Evolutionary conservation across 1,139 yeast genomes (phyloP).

Genomic region (Pichia inconspicua): DNA sequence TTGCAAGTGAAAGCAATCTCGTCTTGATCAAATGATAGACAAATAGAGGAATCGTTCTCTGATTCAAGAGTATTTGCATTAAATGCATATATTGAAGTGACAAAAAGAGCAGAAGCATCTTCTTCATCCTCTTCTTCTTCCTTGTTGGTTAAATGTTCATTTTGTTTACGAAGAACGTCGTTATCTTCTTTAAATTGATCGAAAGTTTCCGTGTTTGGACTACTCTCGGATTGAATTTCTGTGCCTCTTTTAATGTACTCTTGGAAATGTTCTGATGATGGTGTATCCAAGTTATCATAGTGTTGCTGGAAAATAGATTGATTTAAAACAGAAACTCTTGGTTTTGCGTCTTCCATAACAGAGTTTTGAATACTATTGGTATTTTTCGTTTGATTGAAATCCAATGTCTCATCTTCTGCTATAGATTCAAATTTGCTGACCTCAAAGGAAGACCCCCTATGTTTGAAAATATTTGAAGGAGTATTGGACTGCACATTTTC

Average conservation of each 20-base stretch:
- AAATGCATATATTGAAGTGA: constrained; percentile 70
- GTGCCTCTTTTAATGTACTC: constrained; percentile 1
- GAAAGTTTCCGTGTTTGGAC: background rate
- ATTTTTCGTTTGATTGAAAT: constrained; percentile 1
- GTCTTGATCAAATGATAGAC: constrained; percentile 71
- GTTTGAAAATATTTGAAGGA: background rate
- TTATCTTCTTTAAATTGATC: background rate
- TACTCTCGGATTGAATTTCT: background rate
- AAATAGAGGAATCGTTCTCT: constrained; percentile 64
- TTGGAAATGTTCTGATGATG: background rate
- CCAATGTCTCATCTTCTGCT: constrained; percentile 9
- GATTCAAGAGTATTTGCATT: constrained; percentile 62
- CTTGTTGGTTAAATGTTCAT: background rate
- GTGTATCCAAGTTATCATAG: constrained; percentile 6
- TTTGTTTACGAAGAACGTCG: constrained; percentile 3
- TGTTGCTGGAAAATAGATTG: constrained; percentile 21
- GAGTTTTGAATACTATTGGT: background rate
- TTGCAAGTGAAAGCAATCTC: constrained; percentile 85
- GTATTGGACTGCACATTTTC: background rate
- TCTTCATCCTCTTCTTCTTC: constrained; percentile 13
- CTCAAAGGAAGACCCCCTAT: background rate
- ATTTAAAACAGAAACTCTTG: constrained; percentile 23
- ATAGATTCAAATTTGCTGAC: constrained; percentile 6
- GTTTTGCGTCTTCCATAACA: background rate
- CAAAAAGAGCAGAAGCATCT: constrained; percentile 33